Base-by-base conservation (phyloP, 805 yeast species). In the Starmerella powellii region DNA sequence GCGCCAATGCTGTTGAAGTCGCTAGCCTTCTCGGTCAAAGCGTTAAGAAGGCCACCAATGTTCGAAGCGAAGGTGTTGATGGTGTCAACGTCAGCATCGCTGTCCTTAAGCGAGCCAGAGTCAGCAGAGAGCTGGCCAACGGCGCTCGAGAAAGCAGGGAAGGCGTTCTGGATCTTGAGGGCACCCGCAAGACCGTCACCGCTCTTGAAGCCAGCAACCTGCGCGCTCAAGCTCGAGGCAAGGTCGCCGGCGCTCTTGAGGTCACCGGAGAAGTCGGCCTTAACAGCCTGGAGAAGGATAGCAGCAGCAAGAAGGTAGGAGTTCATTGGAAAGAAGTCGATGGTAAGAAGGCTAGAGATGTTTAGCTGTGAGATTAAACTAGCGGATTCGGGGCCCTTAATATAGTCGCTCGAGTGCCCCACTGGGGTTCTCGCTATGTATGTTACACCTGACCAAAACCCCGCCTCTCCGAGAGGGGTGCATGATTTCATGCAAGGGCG, bases 141-240 rank as follows among this genome's bases (percentile, higher is more conserved):
- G 29, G 54, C 55, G 19, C 24, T 18, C 24, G 46, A 39, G 30
- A 56, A 44, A n/a, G 48, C 42, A 15, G 42, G 42, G 51, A 50
- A 53, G 26, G 40, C 31, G 34, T 38, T 31, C 56, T 57, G 62
- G 46, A 57, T 56, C 31, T 40, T 42, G 15, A 56, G 51, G 19
- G 61, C 62, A 35, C 58, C 61, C 19, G 21, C 23, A 17, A 57
- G 46, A 33, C 61, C 60, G 16, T 41, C 44, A 19, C 41, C 49
- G 8, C 42, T 27, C 36, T 20, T n/a, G 47, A 46, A 50, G 41
- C 30, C 31, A 27, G 6, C 4, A 26, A 53, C 52, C 10, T 21
- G 33, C 37, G 42, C 16, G 19, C 36, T 34, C 27, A 52, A 42
- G 31, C 34, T 31, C 24, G 40, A n/a, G 30, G 52, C 53, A 15